Evolutionary conservation across 202 grass and related monocot genomes (phyloP), one percentile per base, ranked within the genome.

Genomic region (Musa balbisiana): DNA sequence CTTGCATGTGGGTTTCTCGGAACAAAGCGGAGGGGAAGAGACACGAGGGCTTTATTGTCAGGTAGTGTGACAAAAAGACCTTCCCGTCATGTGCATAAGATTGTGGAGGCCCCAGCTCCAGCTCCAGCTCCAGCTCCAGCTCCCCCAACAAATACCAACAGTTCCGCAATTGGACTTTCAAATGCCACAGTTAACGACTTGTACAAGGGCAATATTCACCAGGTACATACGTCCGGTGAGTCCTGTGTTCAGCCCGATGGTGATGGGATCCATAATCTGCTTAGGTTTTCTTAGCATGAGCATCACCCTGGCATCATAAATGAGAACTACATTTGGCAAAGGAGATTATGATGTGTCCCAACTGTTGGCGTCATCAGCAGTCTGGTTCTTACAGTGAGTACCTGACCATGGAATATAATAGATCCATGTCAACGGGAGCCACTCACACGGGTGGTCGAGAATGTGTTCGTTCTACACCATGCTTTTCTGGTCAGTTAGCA

Each of bases 1-100:
- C 84, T 90, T 88, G 94, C 94, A 14, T 87, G 83, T 81, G 91
- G 94, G 21, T 98, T 99, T 77, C 81, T 99, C 49, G 91, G 89
- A 24, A 86, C 81, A 64, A 90, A 87, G 73, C 87, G 84, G 77
- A 94, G 85, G 69, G 80, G 86, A 2, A 89, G 71, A 75, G 85
- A 83, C 23, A 68, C 53, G 65, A 90, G 78, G 51, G 85, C 81
- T 23, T 70, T 80, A 77, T 76, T 84, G 80, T 85, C 82, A 75
- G 87, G 78, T 73, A 89, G 82, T n/a, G 24, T 65, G 78, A 80
- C 73, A 75, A 87, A 82, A 70, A 89, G 87, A 78, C 74, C 81
- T 43, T 81, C 84, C 67, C 74, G 85, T 51, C 74, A 81, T 52
- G 76, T 85, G 67, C 88, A 72, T 58, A 84, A 84, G 76, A 85